A percentile compares a stretch with the other conserved stretches of the same genome.
Conservation (phyloP, 495 filamentous ascomycete genomes). For the Penicillium goetzii region DNA sequence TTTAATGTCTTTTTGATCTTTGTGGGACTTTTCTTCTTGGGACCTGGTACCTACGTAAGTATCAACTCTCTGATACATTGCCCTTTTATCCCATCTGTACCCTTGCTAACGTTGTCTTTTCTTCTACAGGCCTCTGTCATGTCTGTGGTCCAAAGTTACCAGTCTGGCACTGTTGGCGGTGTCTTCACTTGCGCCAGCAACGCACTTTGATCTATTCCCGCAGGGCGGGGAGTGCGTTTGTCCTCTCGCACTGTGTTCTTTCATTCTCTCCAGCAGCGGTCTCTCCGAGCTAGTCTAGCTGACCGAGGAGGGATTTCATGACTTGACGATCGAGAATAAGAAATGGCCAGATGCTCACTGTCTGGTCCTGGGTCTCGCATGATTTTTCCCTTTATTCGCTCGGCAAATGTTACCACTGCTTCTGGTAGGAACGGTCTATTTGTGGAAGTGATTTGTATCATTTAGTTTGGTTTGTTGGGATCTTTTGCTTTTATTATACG, state of each 20-base stretch:
- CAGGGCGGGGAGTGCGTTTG: slow-evolving; percentile 14
- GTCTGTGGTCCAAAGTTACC: slow-evolving; percentile 65
- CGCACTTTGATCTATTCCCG: slow-evolving; percentile 39
- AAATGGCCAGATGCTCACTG: background rate
- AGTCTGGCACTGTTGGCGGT: slow-evolving; percentile 54
- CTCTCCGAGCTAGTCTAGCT: background rate
- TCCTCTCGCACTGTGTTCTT: background rate
- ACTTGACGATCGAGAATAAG: slow-evolving; percentile 5
- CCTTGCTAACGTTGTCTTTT: slow-evolving; percentile 16
- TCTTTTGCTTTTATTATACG: slow-evolving; percentile 8
- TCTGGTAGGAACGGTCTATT: background rate
- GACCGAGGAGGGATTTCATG: slow-evolving; percentile 7
- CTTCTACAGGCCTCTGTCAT: slow-evolving; percentile 56
- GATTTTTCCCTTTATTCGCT: background rate
- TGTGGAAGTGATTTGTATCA: slow-evolving; percentile 1
- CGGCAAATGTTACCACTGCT: background rate
- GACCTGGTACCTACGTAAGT: slow-evolving; percentile 78
- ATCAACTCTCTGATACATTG: background rate
- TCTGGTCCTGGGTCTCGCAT: background rate
- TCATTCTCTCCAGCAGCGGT: background rate
- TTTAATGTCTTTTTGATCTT: slow-evolving; percentile 72
- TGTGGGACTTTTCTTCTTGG: slow-evolving; percentile 75
- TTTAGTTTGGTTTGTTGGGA: slow-evolving; percentile 5
- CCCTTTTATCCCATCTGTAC: background rate
- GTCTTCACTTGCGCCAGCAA: slow-evolving; percentile 70